Percentiles rank a stretch among this genome's conserved stretches.
phyloP scores from a whole-genome alignment of 1,139 yeast species.

The Debaryomycetaceae sp. region DNA sequence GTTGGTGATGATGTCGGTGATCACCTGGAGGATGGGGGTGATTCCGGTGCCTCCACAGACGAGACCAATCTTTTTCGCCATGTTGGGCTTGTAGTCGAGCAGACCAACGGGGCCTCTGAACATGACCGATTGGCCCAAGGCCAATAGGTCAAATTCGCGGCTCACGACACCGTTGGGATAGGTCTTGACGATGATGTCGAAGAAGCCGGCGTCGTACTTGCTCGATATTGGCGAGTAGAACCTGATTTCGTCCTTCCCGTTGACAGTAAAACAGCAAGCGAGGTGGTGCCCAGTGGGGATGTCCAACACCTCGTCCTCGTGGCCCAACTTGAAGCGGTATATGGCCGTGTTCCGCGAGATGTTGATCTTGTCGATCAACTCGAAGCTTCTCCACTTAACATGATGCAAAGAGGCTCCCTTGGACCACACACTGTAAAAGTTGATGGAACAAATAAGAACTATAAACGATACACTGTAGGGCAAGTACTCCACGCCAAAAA shows the following conservation, averaged over 20 bases:
- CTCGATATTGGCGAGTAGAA: slow-evolving; percentile 76
- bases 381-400: slow-evolving; percentile 60
- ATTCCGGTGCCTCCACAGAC: slow-evolving; percentile 85
- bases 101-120: slow-evolving; percentile 80
- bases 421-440: slow-evolving; percentile 47
- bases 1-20: slow-evolving; percentile 60
- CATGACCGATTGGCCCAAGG: slow-evolving; percentile 62
- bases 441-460: slow-evolving; percentile 41
- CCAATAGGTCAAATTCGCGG: slow-evolving; percentile 56
- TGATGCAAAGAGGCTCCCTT: slow-evolving; percentile 46
- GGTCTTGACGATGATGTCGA: slow-evolving; percentile 72
- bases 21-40: slow-evolving; percentile 72
- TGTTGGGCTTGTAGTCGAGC: slow-evolving; percentile 56
- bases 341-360: slow-evolving; percentile 68
- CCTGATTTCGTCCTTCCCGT: slow-evolving; percentile 61
- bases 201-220: slow-evolving; percentile 65
- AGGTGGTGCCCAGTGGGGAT: slow-evolving; percentile 75
- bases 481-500: slow-evolving; percentile 50
- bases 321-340: slow-evolving; percentile 62
- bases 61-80: slow-evolving; percentile 60
- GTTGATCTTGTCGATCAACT: slow-evolving; percentile 67
- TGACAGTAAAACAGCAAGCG: slow-evolving; percentile 54
- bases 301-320: slow-evolving; percentile 57
- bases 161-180: slow-evolving; percentile 69
- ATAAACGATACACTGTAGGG: slow-evolving; percentile 50